Evolutionary conservation across 192 early-diverging fungal species (phyloP).

Genomic region (Phlyctochytrium arcticum): DNA sequence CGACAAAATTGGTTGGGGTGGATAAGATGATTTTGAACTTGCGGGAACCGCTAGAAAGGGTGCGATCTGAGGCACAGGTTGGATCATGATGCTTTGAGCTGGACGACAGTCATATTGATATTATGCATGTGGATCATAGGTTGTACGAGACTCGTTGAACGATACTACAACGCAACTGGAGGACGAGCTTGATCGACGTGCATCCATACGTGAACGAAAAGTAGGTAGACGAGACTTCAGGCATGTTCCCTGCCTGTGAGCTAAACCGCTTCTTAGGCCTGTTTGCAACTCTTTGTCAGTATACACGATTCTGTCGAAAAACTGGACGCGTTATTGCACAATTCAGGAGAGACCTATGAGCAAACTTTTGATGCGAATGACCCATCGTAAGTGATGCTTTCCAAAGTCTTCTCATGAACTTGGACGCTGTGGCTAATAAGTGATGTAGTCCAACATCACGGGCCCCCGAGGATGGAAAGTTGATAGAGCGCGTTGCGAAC

Average conservation of each 20-base stretch:
- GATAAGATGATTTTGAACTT: conserved; percentile 64
- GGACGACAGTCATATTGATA: too few relatives aligned
- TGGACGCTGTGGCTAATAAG: too few relatives aligned
- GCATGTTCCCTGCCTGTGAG: too few relatives aligned
- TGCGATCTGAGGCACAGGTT: conserved; percentile 61
- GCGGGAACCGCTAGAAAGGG: conserved; percentile 51
- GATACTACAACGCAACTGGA: conserved; percentile 55
- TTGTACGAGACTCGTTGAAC: conserved; percentile 44
- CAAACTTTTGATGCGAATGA: too few relatives aligned
- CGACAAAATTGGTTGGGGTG: conserved; percentile 71
- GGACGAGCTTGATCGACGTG: conserved; percentile 54
- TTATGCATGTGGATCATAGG: too few relatives aligned
- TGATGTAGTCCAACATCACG: background rate
- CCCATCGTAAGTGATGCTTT: too few relatives aligned
- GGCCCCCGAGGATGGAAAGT: conserved; percentile 40
- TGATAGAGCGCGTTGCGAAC: conserved; percentile 76
- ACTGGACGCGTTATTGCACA: conserved; percentile 66
- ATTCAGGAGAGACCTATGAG: too few relatives aligned
- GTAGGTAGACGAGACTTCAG: too few relatives aligned
- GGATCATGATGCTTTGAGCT: too few relatives aligned
- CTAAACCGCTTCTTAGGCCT: too few relatives aligned
- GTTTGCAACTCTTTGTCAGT: conserved; percentile 65
- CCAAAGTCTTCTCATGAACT: too few relatives aligned
- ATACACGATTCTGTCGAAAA: conserved; percentile 77
- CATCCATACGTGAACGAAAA: conserved; percentile 67